Evolutionary conservation across 2,329 filamentous ascomycete genomes (phyloP).

Genomic region (Penicillium sclerotigenum): DNA sequence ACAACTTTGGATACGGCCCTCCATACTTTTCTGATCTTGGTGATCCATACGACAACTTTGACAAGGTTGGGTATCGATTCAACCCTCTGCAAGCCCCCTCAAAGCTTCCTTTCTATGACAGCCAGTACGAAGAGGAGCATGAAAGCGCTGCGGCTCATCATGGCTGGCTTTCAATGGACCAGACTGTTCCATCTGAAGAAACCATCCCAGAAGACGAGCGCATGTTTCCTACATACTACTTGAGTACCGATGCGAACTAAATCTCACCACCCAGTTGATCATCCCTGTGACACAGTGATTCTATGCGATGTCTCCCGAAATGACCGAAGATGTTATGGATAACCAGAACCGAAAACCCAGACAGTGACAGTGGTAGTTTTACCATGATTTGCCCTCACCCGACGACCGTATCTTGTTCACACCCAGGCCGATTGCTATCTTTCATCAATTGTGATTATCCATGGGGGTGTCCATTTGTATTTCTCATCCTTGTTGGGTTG

Average conservation of each 20-base stretch:
- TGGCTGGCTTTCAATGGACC: slow-evolving; percentile 15
- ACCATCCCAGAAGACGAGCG: slow-evolving; percentile 37
- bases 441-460: neutral
- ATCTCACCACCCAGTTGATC: neutral
- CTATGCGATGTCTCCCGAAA: neutral
- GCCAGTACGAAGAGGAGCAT: slow-evolving; percentile 18
- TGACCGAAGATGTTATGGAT: neutral
- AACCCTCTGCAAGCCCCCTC: slow-evolving; percentile 36
- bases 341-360: neutral
- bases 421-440: neutral
- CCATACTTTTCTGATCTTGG: slow-evolving; percentile 26
- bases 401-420: neutral
- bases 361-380: neutral
- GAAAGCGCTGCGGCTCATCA: slow-evolving; percentile 6
- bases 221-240: slow-evolving; percentile 34
- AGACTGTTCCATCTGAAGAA: slow-evolving; percentile 31
- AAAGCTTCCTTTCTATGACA: slow-evolving; percentile 20
- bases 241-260: slow-evolving; percentile 28
- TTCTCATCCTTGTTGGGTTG: neutral
- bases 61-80: slow-evolving; percentile 27
- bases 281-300: neutral
- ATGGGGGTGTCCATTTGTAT: slow-evolving; percentile 2
- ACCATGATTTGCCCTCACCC: neutral
- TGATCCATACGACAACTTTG: slow-evolving; percentile 23
- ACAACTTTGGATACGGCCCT: slow-evolving; percentile 22